Percentiles rank a stretch among this genome's conserved stretches.
These are phyloP conservation scores for Sherardia arvensis DNA, from an alignment of 257 asterid species.

Conservation along the genomic window DNA sequence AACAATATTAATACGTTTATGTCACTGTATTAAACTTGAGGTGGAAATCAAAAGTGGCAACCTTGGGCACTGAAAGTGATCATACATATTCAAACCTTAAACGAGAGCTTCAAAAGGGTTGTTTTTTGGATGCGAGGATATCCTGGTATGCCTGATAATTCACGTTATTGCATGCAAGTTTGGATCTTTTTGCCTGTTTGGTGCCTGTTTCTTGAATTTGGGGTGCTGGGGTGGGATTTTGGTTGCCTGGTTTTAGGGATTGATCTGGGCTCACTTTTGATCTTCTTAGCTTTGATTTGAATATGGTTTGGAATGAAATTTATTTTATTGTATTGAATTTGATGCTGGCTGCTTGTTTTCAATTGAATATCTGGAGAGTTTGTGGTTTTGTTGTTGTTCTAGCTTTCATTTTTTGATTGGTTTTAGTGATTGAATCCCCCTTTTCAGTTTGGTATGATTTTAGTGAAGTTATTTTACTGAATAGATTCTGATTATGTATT, in stretches of 20 bases:
- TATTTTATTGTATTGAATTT: neutral
- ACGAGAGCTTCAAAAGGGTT: neutral
- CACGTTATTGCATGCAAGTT: constrained; percentile 1
- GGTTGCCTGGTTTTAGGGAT: constrained; percentile 9
- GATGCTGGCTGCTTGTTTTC: neutral
- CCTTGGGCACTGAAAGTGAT: constrained; percentile 31
- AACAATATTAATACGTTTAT: neutral
- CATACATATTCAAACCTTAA: constrained; percentile 13
- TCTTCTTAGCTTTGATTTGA: constrained; percentile 6
- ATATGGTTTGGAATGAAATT: constrained; percentile 8
- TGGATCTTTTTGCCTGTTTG: neutral
- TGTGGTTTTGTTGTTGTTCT: neutral
- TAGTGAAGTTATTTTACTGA: constrained; percentile 12
- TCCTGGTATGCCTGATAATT: constrained; percentile 17
- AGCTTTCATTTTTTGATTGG: neutral
- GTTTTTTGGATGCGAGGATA: constrained; percentile 18
- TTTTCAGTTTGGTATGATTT: neutral
- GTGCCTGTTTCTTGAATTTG: neutral
- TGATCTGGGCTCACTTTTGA: neutral
- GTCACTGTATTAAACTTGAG: constrained; percentile 26
- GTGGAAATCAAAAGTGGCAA: constrained; percentile 23
- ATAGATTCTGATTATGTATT: constrained; percentile 13
- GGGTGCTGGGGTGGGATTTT: constrained; percentile 8
- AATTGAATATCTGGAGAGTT: neutral
- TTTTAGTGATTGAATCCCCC: neutral